phyloP scores from a whole-genome alignment of 2,329 filamentous ascomycete species.

The Nothophoma quercina region DNA sequence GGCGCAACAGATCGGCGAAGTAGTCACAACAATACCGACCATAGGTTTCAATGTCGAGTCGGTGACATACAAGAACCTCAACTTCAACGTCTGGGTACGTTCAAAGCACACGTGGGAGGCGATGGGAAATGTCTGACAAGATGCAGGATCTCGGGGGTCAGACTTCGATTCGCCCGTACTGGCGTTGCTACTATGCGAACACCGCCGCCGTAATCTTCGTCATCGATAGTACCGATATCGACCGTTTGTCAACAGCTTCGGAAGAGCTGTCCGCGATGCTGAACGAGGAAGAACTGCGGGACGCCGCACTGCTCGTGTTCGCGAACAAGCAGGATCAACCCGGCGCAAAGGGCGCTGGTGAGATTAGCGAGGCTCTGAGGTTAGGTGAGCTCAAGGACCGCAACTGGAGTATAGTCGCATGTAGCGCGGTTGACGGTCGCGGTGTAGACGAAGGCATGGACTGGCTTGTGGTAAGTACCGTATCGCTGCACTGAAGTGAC shows the following conservation, averaged over 20 bases:
- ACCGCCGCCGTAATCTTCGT: constrained; percentile 98
- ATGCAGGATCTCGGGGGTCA: constrained; percentile 88
- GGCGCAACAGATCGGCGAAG: constrained; percentile 84
- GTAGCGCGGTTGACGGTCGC: constrained; percentile 92
- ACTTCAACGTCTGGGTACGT: constrained; percentile 97
- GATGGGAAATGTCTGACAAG: not conserved
- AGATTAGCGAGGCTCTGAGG: constrained; percentile 92
- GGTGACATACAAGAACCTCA: constrained; percentile 96
- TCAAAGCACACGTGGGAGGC: not conserved
- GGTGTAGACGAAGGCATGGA: constrained; percentile 98
- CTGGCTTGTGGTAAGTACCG: constrained; percentile 82
- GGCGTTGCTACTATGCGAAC: constrained; percentile 99
- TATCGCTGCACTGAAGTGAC: constrained; percentile 3
- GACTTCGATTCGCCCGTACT: constrained; percentile 98
- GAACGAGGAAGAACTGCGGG: constrained; percentile 94
- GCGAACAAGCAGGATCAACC: constrained; percentile 99
- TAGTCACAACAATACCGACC: constrained; percentile 98
- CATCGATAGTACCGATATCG: constrained; percentile 97
- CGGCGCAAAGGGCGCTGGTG: constrained; percentile 92
- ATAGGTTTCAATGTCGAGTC: constrained; percentile 99
- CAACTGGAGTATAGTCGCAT: constrained; percentile 99
- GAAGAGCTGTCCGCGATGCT: constrained; percentile 95
- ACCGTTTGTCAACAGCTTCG: constrained; percentile 87
- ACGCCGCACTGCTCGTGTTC: constrained; percentile 91
- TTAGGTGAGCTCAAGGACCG: constrained; percentile 91